Evolutionary conservation across 768 basidiomycete species (phyloP).

Genomic region (Calocera viscosa): DNA sequence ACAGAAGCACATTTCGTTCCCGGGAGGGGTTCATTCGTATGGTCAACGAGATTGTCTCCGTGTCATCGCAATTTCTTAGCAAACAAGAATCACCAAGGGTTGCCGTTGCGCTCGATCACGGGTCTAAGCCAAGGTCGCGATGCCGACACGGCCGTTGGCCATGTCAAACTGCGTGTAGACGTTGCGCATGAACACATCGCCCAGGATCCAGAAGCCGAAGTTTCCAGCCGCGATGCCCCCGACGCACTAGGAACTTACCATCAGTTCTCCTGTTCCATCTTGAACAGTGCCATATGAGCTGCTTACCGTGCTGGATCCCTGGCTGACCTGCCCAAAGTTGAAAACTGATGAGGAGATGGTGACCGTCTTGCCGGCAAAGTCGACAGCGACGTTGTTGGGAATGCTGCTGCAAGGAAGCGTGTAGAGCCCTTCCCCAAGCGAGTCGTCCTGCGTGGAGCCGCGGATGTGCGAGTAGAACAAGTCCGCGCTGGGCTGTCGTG

Average conservation of each 20-base stretch:
- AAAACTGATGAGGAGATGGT: neutral
- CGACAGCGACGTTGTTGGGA: neutral
- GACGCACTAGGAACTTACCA: neutral
- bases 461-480: neutral
- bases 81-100: too few relatives aligned
- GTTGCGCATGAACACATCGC: constrained; percentile 2
- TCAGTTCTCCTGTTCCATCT: neutral
- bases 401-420: neutral
- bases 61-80: too few relatives aligned
- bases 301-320: neutral
- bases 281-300: neutral
- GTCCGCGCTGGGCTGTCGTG: neutral
- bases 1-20: too few relatives aligned
- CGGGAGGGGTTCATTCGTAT: too few relatives aligned
- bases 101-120: too few relatives aligned
- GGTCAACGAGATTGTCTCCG: too few relatives aligned
- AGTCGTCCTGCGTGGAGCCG: neutral
- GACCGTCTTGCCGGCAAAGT: neutral
- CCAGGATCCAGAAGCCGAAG: neutral
- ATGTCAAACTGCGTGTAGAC: constrained; percentile 3
- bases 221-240: neutral
- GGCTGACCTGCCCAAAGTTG: neutral
- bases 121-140: neutral
- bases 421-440: neutral
- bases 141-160: neutral